A percentile compares a stretch with the other conserved stretches of the same genome.
phyloP scores from a whole-genome alignment of 2,329 filamentous ascomycete species.

The Trichoderma hamatum region DNA sequence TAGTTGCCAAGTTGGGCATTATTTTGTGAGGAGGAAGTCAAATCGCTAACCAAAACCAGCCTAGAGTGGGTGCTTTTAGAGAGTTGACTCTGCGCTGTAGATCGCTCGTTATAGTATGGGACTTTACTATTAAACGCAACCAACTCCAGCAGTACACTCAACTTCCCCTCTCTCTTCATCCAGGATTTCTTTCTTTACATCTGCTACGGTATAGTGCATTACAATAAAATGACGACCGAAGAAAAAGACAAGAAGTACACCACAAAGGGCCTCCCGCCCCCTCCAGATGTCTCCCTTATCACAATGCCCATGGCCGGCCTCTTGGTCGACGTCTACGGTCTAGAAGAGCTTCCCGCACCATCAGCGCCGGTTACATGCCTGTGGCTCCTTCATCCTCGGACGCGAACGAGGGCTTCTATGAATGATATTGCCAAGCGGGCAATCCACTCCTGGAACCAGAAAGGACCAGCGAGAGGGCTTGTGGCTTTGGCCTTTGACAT shows the following conservation, averaged over 20 bases:
- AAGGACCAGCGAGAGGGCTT: slow-evolving; percentile 54
- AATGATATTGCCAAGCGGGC: slow-evolving; percentile 68
- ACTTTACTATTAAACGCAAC: background rate
- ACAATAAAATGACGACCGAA: background rate
- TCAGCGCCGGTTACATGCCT: slow-evolving; percentile 69
- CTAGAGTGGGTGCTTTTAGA: background rate
- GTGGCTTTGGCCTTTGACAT: slow-evolving; percentile 89
- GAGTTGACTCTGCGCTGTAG: background rate
- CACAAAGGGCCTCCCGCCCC: slow-evolving; percentile 44
- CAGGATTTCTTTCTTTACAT: background rate
- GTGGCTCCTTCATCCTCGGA: slow-evolving; percentile 88
- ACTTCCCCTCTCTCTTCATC: background rate
- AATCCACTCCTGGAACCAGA: slow-evolving; percentile 68
- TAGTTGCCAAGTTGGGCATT: background rate
- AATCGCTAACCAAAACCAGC: background rate
- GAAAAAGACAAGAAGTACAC: slow-evolving; percentile 32
- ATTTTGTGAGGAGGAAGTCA: background rate
- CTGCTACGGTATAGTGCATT: background rate
- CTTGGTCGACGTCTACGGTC: slow-evolving; percentile 77
- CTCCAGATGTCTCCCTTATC: slow-evolving; percentile 61
- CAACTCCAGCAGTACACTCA: background rate
- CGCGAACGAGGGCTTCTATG: slow-evolving; percentile 74
- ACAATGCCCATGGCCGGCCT: slow-evolving; percentile 77
- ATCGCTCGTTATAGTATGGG: background rate
- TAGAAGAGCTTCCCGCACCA: slow-evolving; percentile 66